phyloP scores from a whole-genome alignment of 345 rosid genomes.

The Syzygium oleosum region DNA sequence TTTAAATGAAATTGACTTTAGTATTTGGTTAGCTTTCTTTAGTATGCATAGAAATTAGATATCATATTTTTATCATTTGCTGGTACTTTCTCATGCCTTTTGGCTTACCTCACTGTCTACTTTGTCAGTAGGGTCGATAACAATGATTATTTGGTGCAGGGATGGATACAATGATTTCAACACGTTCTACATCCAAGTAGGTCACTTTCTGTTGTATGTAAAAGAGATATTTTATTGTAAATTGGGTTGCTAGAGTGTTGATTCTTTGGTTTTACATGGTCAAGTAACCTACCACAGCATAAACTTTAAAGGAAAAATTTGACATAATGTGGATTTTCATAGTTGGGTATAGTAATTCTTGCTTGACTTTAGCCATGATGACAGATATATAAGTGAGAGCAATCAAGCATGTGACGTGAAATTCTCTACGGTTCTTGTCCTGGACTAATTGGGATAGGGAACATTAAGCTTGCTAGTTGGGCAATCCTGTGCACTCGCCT shows the following conservation, averaged over 20 bases:
- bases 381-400: not conserved
- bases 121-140: not conserved
- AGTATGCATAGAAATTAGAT: not conserved
- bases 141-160: conserved; percentile 49
- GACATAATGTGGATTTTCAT: not conserved
- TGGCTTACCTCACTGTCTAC: not conserved
- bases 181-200: conserved; percentile 90
- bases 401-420: not conserved
- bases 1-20: not conserved
- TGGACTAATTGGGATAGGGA: not conserved
- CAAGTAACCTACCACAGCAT: not conserved
- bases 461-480: not conserved
- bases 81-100: not conserved
- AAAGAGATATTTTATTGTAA: not conserved
- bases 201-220: not conserved
- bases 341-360: not conserved
- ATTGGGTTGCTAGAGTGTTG: not conserved
- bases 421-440: not conserved
- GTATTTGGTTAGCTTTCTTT: not conserved
- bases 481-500: not conserved
- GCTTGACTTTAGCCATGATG: not conserved
- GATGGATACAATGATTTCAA: conserved; percentile 99
- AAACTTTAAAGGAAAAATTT: not conserved
- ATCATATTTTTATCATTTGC: not conserved
- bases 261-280: not conserved